Evolutionary conservation across 306 rosid genomes (phyloP).

Genomic region (Elaeagnus macrophylla): DNA sequence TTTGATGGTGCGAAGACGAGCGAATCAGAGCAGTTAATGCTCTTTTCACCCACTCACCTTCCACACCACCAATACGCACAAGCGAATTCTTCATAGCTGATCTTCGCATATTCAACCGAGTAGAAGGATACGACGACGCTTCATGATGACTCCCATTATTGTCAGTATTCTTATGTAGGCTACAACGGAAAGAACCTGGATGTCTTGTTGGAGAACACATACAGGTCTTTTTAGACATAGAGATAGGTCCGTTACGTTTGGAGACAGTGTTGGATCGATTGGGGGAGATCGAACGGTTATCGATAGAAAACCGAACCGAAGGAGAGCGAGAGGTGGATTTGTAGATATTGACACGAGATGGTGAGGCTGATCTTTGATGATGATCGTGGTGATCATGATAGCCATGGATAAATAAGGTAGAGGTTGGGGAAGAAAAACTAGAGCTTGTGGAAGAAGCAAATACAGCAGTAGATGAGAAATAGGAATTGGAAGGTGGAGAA

Average conservation of each 20-base stretch:
- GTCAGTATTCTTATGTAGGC: slow-evolving; percentile 54
- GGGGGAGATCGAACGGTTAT: slow-evolving; percentile 68
- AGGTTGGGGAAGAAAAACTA: slow-evolving; percentile 38
- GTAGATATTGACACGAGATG: slow-evolving; percentile 75
- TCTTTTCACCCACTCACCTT: slow-evolving; percentile 89
- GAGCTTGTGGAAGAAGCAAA: slow-evolving; percentile 77
- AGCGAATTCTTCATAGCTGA: slow-evolving; percentile 95
- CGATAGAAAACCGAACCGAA: slow-evolving; percentile 65
- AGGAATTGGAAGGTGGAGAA: slow-evolving; percentile 39
- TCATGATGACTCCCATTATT: slow-evolving; percentile 9
- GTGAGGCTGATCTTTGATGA: slow-evolving; percentile 49
- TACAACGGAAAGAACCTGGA: slow-evolving; percentile 89
- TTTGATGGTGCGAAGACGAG: slow-evolving; percentile 81
- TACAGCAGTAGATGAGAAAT: slow-evolving; percentile 39
- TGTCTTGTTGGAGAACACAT: slow-evolving; percentile 92
- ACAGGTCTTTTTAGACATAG: slow-evolving; percentile 55
- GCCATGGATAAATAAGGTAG: slow-evolving; percentile 32
- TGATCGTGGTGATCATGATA: slow-evolving; percentile 16
- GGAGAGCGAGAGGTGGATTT: slow-evolving; percentile 29
- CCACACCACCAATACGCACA: slow-evolving; percentile 85
- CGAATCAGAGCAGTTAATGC: slow-evolving; percentile 81
- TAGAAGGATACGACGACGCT: slow-evolving; percentile 37
- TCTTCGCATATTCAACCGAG: slow-evolving; percentile 72
- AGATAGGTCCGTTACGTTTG: slow-evolving; percentile 43
- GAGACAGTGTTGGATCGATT: slow-evolving; percentile 58